Percentiles rank a stretch among this genome's conserved stretches.
Evolutionary conservation across 2,329 filamentous ascomycete species (phyloP).

Genomic region (Ceratocystis diversiconidia): DNA sequence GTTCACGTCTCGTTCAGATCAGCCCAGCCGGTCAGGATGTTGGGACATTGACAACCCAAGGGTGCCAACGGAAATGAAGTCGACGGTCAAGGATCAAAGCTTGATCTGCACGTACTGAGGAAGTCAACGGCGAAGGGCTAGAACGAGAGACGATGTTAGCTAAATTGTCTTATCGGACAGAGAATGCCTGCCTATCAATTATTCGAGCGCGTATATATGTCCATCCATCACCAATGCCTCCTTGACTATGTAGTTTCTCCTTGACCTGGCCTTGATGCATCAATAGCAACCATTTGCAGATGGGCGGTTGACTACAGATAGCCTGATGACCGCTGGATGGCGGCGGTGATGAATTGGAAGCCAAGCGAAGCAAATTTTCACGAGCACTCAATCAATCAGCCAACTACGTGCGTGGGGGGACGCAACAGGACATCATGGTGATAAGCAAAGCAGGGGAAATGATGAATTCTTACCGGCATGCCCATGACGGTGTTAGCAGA

Average conservation of each 20-base stretch:
- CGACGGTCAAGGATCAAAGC: not conserved
- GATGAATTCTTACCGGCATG: slow-evolving; percentile 17
- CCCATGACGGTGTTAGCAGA: slow-evolving; percentile 17
- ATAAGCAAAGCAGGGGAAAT: not conserved
- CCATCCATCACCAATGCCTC: not conserved
- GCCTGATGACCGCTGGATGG: not conserved
- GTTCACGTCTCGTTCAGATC: not conserved
- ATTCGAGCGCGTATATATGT: not conserved
- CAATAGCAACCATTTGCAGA: not conserved
- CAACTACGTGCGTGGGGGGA: not conserved
- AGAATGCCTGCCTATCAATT: too few species aligned
- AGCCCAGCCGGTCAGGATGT: not conserved
- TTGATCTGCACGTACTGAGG: slow-evolving; percentile 65
- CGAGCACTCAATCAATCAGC: not conserved
- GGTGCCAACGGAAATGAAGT: not conserved
- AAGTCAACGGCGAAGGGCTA: slow-evolving; percentile 96
- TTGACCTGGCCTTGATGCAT: not conserved
- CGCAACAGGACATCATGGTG: not conserved
- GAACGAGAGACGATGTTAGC: not conserved
- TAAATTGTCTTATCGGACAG: not conserved
- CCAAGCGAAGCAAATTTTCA: not conserved
- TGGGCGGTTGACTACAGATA: not conserved
- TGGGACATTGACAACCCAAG: not conserved
- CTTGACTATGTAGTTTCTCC: not conserved
- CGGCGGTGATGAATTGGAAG: not conserved